A percentile compares a stretch with the other conserved stretches of the same genome.
Conservation (phyloP, 2,329 filamentous ascomycete genomes). For the Parascedosporium putredinis region DNA sequence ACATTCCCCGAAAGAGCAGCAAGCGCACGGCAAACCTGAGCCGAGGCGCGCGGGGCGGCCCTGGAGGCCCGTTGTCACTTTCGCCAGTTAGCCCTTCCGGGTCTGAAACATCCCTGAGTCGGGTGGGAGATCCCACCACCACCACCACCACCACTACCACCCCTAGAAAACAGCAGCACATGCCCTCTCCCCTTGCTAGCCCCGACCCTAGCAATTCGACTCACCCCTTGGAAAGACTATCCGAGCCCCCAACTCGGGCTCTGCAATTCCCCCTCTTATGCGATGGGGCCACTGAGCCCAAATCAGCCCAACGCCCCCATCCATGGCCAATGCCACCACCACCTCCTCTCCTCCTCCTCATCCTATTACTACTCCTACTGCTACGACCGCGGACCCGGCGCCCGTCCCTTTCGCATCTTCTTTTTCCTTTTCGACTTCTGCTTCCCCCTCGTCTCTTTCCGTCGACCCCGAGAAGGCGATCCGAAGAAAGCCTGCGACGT, state of each 20-base stretch:
- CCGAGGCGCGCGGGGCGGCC: conserved; percentile 10
- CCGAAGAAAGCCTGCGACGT: conserved; percentile 34
- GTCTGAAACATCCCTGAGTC: conserved; percentile 23
- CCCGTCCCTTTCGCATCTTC: conserved; percentile 7
- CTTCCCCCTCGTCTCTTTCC: too few species aligned
- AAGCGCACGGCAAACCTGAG: conserved; percentile 22
- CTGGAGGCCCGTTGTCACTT: conserved; percentile 10
- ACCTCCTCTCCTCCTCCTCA: too few species aligned
- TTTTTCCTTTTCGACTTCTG: too few species aligned
- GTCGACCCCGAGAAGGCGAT: conserved; percentile 24
- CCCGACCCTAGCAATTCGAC: conserved; percentile 9
- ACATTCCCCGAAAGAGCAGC: conserved; percentile 40
- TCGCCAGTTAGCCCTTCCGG: conserved; percentile 22
- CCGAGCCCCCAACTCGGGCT: conserved; percentile 22
- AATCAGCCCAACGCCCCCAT: background rate
- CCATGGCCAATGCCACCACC: conserved; percentile 4
- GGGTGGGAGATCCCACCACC: conserved; percentile 11
- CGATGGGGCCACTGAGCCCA: conserved; percentile 7
- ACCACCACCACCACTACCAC: conserved; percentile 25
- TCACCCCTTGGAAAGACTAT: conserved; percentile 17
- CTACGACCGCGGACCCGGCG: conserved; percentile 6
- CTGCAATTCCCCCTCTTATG: conserved; percentile 15
- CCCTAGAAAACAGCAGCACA: too few species aligned
- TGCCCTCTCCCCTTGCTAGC: conserved; percentile 10
- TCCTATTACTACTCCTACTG: too few species aligned